Conservation (phyloP, 1,284 basidiomycete genomes). For the Sanghuangporus weigelae region DNA sequence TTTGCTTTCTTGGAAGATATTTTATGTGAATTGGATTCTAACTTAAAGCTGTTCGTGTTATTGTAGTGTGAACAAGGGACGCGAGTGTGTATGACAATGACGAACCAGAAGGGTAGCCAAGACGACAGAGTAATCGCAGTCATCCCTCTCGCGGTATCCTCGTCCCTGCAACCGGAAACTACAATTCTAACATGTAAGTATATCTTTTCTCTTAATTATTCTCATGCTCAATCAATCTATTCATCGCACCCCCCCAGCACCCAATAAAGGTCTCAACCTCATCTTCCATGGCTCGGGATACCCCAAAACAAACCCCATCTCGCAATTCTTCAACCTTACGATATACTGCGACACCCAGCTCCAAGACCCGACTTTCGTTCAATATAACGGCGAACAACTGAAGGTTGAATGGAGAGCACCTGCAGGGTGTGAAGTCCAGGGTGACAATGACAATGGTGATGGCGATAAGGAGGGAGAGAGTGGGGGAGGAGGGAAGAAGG, state of each 20-base stretch:
- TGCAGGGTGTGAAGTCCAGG: constrained; percentile 41
- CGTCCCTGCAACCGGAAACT: constrained; percentile 36
- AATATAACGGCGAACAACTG: constrained; percentile 54
- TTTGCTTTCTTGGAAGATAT: neutral
- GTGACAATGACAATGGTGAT: constrained; percentile 31
- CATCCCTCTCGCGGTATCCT: constrained; percentile 55
- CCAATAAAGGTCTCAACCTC: constrained; percentile 47
- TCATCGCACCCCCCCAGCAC: constrained; percentile 29
- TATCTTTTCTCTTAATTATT: neutral
- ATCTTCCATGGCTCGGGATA: constrained; percentile 58
- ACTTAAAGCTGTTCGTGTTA: constrained; percentile 5
- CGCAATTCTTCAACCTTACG: constrained; percentile 56
- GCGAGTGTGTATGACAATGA: constrained; percentile 64
- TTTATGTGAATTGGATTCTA: neutral
- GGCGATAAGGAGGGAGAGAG: constrained; percentile 29
- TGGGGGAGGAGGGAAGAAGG: constrained; percentile 29
- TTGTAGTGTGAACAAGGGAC: constrained; percentile 61
- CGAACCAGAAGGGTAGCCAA: constrained; percentile 50
- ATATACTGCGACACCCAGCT: constrained; percentile 48
- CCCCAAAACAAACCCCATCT: constrained; percentile 38
- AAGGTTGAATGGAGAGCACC: constrained; percentile 55
- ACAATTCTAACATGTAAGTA: constrained; percentile 43
- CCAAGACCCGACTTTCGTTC: constrained; percentile 46
- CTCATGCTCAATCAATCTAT: neutral
- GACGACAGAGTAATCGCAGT: constrained; percentile 58